phyloP scores from a whole-genome alignment of 202 grass and related monocot species.

The Alloteropsis angusta region DNA sequence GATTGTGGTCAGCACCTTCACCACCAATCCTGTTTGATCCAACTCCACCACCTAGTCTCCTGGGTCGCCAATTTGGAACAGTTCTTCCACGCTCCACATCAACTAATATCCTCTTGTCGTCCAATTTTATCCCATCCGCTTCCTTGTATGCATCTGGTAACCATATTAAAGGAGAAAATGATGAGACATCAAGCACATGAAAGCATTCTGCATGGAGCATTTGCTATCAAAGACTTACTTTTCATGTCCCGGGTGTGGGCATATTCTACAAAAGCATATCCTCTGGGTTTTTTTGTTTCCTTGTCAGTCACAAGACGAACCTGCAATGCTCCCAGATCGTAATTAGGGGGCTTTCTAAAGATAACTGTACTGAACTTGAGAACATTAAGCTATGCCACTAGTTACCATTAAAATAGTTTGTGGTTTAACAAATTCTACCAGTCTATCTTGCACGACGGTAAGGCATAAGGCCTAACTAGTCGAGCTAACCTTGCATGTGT shows the following conservation, averaged over 20 bases:
- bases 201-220: not conserved
- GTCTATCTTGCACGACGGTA: conserved; percentile 57
- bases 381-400: not conserved
- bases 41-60: conserved; percentile 93
- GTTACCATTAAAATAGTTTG: not conserved
- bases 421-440: not conserved
- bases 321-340: conserved; percentile 29
- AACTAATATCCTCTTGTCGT: conserved; percentile 65
- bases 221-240: conserved; percentile 39
- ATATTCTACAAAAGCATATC: conserved; percentile 81
- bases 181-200: conserved; percentile 1
- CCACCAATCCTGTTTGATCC: conserved; percentile 74
- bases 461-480: conserved; percentile 75
- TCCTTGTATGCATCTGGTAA: conserved; percentile 84
- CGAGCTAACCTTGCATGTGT: conserved; percentile 71
- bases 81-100: conserved; percentile 95
- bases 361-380: not conserved
- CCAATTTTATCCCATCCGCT: conserved; percentile 84
- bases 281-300: conserved; percentile 61
- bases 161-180: not conserved
- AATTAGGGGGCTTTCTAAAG: conserved; percentile 8
- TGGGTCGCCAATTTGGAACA: conserved; percentile 84
- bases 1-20: conserved; percentile 45
- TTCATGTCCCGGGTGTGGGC: conserved; percentile 78
- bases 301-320: conserved; percentile 63